Base-by-base conservation (phyloP, 2,329 filamentous ascomycete species). In the Trichoderma sp. region DNA sequence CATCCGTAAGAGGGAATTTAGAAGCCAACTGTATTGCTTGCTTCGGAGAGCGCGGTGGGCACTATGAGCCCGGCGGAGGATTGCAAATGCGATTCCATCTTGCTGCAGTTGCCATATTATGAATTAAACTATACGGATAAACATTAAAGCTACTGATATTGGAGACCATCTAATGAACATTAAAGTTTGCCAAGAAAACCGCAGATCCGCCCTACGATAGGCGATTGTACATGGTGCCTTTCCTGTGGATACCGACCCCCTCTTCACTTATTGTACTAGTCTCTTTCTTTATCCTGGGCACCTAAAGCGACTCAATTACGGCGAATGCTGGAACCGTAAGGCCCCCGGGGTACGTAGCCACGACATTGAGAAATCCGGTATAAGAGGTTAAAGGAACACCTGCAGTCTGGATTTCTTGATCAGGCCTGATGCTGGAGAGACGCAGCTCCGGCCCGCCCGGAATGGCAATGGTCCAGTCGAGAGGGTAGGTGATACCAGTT, bases 381-480 rank as follows among this genome's bases (percentile, higher is more conserved):
- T 67, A 67, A 18, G 54, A 52, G 14, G 28, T 4, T 7, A 67
- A 2, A 30, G 55, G 43, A 30, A 51, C 39, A 4, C 52, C 54
- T 24, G 52, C 37, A 16, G 30, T 32, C n/a, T 64, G 46, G 10
- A 54, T 54, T 24, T 66, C 63, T 21, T 66, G 63, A 51, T 66
- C 63, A 24, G 51, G 34, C 4, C 39, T 43, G n/a, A 66, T 66
- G 16, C 63, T 66, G 13, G 63, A 66, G 3, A 67, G 55, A 10
- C 39, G 30, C 26, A 67, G 32, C 37, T 51, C 28, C 13, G 64
- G 64, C n/a, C 64, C 43, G 18, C 55, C 55, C 26, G 16, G 4
- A 49, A 59, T n/a, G n/a, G 14, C 3, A 18, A 67, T 34, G 26
- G 55, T 59, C 54, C 43, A 52, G 18, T 59, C 54, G 6, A 59